These are phyloP conservation scores for Serendipita indica DNA, from an alignment of 768 basidiomycete genomes.

Conservation along the genomic window DNA sequence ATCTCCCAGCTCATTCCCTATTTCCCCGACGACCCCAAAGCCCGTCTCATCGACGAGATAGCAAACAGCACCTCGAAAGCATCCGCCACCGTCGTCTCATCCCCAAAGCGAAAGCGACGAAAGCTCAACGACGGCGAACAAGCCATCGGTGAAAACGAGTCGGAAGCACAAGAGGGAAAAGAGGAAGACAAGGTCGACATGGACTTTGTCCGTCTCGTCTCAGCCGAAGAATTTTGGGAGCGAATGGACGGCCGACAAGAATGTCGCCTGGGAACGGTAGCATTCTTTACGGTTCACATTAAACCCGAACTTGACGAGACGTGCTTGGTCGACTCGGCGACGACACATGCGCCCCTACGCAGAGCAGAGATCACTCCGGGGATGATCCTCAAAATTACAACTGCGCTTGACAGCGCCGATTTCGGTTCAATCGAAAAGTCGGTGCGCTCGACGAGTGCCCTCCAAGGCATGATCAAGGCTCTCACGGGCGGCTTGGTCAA, in stretches of 20 bases:
- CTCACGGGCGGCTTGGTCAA: neutral
- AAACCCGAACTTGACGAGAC: conserved; percentile 7
- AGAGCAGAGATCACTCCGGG: neutral
- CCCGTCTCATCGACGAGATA: conserved; percentile 84
- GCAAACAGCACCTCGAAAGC: conserved; percentile 48
- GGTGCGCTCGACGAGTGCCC: neutral
- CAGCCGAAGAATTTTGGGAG: conserved; percentile 85
- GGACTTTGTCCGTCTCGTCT: conserved; percentile 40
- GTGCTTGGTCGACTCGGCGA: conserved; percentile 6
- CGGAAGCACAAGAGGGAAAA: conserved; percentile 11
- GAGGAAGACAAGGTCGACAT: conserved; percentile 9
- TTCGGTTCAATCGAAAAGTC: conserved; percentile 1
- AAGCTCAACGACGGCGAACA: neutral
- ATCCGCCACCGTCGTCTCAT: conserved; percentile 13
- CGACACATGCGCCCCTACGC: neutral
- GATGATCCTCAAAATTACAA: neutral
- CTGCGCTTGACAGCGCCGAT: neutral
- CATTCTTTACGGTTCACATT: conserved; percentile 68
- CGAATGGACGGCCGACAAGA: conserved; percentile 94
- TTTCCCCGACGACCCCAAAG: conserved; percentile 95
- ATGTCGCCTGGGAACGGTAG: conserved; percentile 77
- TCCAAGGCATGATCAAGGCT: conserved; percentile 1
- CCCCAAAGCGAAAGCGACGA: neutral
- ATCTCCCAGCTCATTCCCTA: conserved; percentile 59
- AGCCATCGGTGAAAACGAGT: neutral